Evolutionary conservation across 2,329 filamentous ascomycete genomes (phyloP), one percentile per base, ranked within the genome.

Genomic region (Diaporthe citri): DNA sequence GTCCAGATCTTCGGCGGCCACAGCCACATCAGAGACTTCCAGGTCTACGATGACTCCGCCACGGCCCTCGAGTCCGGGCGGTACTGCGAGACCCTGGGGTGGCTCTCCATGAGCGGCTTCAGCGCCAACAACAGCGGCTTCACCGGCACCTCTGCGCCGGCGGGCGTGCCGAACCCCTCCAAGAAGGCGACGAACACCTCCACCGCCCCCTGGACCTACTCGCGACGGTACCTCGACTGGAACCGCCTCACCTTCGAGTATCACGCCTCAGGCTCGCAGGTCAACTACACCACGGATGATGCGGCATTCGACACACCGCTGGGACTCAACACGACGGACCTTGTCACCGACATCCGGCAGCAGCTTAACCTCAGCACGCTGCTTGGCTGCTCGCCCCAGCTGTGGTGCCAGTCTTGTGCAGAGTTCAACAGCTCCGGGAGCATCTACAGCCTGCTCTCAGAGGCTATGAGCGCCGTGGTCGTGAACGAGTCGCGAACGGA

Each of bases 71-170:
- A 92, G 78, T 90, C 91, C 3, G 91, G 90, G 8, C 87, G 90
- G 71, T 93, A 93, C 82, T 93, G 91, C 80, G 92, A 94, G 83
- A 93, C 91, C 2, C 84, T 93, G 0, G 92, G 92, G 34, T 94
- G 90, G 89, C 80, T 93, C 31, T 89, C 90, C n/a, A 88, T 93
- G 83, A 88, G 87, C 67, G 91, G 91, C 22, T 88, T 93, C 77
- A 81, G 88, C 71, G 84, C 83, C 0, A 82, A 81, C 46, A 86
- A 85, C 71, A 88, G 86, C 80, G 85, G 83, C 62, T 86, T 79
- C 77, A 79, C 77, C 7, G 85, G 85, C 12, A 77, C 80, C 41
- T 69, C 78, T 20, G 83, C 84, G 22, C 84, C 85, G 8, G 78
- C 76, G 52, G 84, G 84, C 28, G 84, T 86, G 20, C 78, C 81